A percentile compares a stretch with the other conserved stretches of the same genome.
phyloP scores from a whole-genome alignment of 164 flowering plant species.

The Magnolia officinalis region DNA sequence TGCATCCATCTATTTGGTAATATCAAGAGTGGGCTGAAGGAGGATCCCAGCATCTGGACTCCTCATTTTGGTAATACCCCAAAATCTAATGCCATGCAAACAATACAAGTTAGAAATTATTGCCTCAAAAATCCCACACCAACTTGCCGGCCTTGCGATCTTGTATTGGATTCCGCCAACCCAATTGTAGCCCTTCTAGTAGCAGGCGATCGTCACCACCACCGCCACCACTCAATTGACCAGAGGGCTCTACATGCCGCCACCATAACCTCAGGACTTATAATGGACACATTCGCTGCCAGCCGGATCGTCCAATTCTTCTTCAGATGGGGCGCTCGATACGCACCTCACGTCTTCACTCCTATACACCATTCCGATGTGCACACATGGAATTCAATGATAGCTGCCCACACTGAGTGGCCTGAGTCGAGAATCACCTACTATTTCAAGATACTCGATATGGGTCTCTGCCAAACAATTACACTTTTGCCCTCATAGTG shows the following conservation, averaged over 20 bases:
- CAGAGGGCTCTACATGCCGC: slow-evolving; percentile 16
- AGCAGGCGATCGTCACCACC: background rate
- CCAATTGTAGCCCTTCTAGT: slow-evolving; percentile 14
- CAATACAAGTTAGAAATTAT: background rate
- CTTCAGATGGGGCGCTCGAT: background rate
- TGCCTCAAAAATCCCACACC: background rate
- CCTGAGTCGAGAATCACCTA: slow-evolving; percentile 6
- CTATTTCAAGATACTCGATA: slow-evolving; percentile 17
- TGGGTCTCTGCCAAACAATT: slow-evolving; percentile 12
- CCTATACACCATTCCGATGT: slow-evolving; percentile 16
- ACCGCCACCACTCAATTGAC: background rate
- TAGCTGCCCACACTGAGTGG: slow-evolving; percentile 10
- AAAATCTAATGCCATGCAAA: background rate
- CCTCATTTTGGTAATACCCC: background rate
- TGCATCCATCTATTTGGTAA: too few relatives aligned
- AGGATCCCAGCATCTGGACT: too few relatives aligned
- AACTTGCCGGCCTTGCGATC: background rate
- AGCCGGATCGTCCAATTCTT: slow-evolving; percentile 19
- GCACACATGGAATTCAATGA: slow-evolving; percentile 23
- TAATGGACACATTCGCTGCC: slow-evolving; percentile 17
- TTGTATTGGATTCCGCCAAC: background rate
- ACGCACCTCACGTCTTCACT: slow-evolving; percentile 13
- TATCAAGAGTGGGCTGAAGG: too few relatives aligned
- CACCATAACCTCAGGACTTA: slow-evolving; percentile 19
- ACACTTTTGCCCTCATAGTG: slow-evolving; percentile 19